phyloP scores from a whole-genome alignment of 495 filamentous ascomycete species.

The Xylaria acuta region DNA sequence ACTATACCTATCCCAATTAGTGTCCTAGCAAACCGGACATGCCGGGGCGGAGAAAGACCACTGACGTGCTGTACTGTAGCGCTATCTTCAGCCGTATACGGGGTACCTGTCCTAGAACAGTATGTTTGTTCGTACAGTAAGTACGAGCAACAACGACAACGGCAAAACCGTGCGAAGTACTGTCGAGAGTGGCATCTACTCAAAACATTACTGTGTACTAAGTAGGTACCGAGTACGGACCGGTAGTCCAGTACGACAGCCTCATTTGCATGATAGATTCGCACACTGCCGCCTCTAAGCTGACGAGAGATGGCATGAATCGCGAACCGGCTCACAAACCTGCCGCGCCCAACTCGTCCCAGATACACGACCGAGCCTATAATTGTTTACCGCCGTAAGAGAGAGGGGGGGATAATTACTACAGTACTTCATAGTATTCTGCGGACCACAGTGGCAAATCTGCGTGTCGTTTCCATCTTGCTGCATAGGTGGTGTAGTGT shows the following conservation, averaged over 20 bases:
- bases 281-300: constrained; percentile 18
- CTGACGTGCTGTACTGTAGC: background rate
- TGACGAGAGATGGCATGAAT: constrained; percentile 21
- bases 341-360: constrained; percentile 19
- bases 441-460: constrained; percentile 14
- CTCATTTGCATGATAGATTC: constrained; percentile 2
- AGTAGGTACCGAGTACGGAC: no score
- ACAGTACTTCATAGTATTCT: background rate
- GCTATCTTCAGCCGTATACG: background rate
- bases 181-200: background rate
- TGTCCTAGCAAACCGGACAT: background rate
- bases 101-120: background rate
- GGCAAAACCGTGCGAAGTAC: background rate
- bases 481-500: constrained; percentile 3
- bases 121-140: background rate
- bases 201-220: background rate
- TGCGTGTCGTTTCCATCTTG: constrained; percentile 15
- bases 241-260: background rate
- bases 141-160: background rate
- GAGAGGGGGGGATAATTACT: background rate
- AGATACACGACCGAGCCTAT: background rate
- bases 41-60: background rate
- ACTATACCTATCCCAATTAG: background rate
- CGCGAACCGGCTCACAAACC: background rate
- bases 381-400: constrained; percentile 7